Conservation (phyloP, 805 yeast genomes). For the Candida ipomoeae region DNA sequence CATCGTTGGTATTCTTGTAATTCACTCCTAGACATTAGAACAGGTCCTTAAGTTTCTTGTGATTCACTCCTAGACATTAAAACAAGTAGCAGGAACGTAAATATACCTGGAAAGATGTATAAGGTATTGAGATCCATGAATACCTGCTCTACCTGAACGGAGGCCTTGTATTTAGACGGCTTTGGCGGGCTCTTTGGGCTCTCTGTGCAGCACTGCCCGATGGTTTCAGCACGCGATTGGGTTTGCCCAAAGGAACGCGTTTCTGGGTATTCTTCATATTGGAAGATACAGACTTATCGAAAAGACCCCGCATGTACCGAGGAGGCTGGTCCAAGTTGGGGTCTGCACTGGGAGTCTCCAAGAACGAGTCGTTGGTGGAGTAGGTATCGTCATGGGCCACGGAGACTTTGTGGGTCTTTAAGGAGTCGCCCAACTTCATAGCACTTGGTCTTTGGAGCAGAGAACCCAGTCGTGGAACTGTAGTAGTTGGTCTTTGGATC, state of each 20-base stretch:
- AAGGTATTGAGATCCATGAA: too few species aligned
- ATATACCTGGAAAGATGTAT: too few species aligned
- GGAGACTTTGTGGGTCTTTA: slow-evolving; percentile 1
- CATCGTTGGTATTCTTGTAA: too few species aligned
- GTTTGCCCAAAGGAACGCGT: slow-evolving; percentile 2
- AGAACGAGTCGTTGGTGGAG: slow-evolving; percentile 26
- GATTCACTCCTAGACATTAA: too few species aligned
- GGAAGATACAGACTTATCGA: slow-evolving; percentile 19
- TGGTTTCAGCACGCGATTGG: slow-evolving; percentile 3
- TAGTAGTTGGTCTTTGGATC: not conserved
- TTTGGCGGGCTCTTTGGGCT: slow-evolving; percentile 13
- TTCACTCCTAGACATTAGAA: too few species aligned
- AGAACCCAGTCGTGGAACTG: not conserved
- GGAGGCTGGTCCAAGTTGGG: slow-evolving; percentile 45
- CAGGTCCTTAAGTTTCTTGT: too few species aligned
- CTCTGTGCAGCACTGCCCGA: slow-evolving; percentile 11
- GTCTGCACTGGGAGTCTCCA: slow-evolving; percentile 20
- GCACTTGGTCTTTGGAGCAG: not conserved
- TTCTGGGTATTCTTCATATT: slow-evolving; percentile 4
- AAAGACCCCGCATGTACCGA: slow-evolving; percentile 38
- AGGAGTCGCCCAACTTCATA: too few species aligned
- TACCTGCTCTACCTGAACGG: slow-evolving; percentile 9
- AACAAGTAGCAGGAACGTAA: too few species aligned
- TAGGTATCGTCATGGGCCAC: slow-evolving; percentile 25
- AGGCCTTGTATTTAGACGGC: slow-evolving; percentile 12